These are phyloP conservation scores for Neurospora sp. DNA, from an alignment of 495 filamentous ascomycete species.

Conservation along the genomic window DNA sequence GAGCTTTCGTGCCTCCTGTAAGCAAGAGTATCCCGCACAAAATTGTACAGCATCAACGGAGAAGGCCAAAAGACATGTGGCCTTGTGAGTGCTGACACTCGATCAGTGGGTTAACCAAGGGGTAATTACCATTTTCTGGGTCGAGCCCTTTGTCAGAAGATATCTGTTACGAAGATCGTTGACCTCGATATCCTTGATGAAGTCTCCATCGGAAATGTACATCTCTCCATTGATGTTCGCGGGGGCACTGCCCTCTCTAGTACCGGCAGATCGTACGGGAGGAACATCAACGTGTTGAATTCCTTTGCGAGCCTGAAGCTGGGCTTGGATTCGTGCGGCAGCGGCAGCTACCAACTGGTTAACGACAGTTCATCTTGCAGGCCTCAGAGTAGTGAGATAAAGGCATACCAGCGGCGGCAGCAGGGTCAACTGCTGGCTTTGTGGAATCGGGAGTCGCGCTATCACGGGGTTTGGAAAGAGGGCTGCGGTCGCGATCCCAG, in stretches of 20 bases:
- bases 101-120: slow-evolving; percentile 71
- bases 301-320: slow-evolving; percentile 84
- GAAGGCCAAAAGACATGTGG: slow-evolving; percentile 25
- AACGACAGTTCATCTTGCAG: neutral
- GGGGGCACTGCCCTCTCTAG: slow-evolving; percentile 19
- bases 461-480: slow-evolving; percentile 48
- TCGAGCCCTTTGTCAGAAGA: slow-evolving; percentile 92
- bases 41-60: slow-evolving; percentile 19
- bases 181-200: slow-evolving; percentile 96
- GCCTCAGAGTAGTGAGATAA: neutral
- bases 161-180: slow-evolving; percentile 97
- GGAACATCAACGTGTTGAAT: slow-evolving; percentile 92
- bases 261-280: slow-evolving; percentile 51
- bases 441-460: slow-evolving; percentile 32
- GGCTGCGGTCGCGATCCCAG: slow-evolving; percentile 78
- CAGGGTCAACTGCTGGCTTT: slow-evolving; percentile 52
- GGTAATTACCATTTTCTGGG: slow-evolving; percentile 98
- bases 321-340: slow-evolving; percentile 87
- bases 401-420: slow-evolving; percentile 72
- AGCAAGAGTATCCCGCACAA: slow-evolving; percentile 67
- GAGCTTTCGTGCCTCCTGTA: slow-evolving; percentile 73
- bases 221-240: slow-evolving; percentile 65
- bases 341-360: slow-evolving; percentile 58
- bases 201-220: slow-evolving; percentile 92
- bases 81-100: slow-evolving; percentile 43